A percentile compares a stretch with the other conserved stretches of the same genome.
Conservation (phyloP, 2,329 filamentous ascomycete species). For the Ilyonectria sp. region DNA sequence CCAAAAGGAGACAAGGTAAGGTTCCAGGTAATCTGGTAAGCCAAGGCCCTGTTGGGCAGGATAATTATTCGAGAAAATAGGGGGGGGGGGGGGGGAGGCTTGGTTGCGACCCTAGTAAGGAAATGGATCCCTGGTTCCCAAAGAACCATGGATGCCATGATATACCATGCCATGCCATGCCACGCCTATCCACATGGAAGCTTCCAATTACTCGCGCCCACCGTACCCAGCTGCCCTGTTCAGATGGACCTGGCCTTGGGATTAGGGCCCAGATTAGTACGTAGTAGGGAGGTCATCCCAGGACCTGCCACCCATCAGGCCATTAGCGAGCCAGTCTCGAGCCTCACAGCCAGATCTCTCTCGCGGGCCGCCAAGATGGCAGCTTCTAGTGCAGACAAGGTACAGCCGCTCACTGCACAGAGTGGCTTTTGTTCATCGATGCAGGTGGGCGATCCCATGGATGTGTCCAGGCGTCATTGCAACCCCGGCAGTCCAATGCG, state of each 20-base stretch:
- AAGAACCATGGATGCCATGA: constrained; percentile 25
- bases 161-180: constrained; percentile 14
- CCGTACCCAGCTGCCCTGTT: constrained; percentile 7
- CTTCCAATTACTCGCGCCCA: constrained; percentile 15
- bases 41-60: constrained; percentile 6
- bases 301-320: constrained; percentile 29
- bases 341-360: constrained; percentile 28
- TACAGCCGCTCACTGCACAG: background rate
- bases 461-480: constrained; percentile 23
- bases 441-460: constrained; percentile 31
- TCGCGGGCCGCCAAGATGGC: constrained; percentile 27
- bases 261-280: background rate
- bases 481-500: constrained; percentile 13
- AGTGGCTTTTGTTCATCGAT: constrained; percentile 8
- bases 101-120: background rate
- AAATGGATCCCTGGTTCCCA: constrained; percentile 10
- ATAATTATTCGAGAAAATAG: constrained; percentile 7
- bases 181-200: constrained; percentile 24
- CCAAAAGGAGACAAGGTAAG: constrained; percentile 2
- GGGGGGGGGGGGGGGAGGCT: background rate
- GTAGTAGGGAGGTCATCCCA: constrained; percentile 28
- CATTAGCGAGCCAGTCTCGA: constrained; percentile 35
- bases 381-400: constrained; percentile 18
- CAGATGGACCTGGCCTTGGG: constrained; percentile 4
- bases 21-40: constrained; percentile 6